phyloP scores from a whole-genome alignment of 805 yeast genomes.

The Brettanomyces bruxellensis region DNA sequence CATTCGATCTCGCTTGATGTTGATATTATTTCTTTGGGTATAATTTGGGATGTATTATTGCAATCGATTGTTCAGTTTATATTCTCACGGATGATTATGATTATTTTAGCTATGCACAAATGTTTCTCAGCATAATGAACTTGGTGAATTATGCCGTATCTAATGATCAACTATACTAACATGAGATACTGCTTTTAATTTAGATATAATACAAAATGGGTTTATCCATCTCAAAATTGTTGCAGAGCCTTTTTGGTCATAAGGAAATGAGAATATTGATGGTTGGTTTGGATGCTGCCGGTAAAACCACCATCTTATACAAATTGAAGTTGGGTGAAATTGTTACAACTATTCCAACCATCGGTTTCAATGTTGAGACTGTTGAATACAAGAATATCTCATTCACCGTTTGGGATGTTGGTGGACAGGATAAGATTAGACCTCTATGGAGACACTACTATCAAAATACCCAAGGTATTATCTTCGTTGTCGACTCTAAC shows the following conservation, averaged over 20 bases:
- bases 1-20: too few species aligned
- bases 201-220: conserved; percentile 49
- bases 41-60: too few species aligned
- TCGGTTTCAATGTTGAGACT: conserved; percentile 96
- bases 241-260: conserved; percentile 92
- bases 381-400: conserved; percentile 96
- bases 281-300: conserved; percentile 98
- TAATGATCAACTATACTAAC: too few species aligned
- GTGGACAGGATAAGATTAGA: conserved; percentile 99
- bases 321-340: conserved; percentile 93
- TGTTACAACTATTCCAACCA: conserved; percentile 93
- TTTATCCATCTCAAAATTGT: conserved; percentile 86
- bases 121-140: too few species aligned
- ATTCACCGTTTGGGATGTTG: conserved; percentile 98
- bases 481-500: conserved; percentile 95
- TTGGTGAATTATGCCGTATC: too few species aligned
- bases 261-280: conserved; percentile 96
- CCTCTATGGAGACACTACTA: conserved; percentile 98
- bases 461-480: conserved; percentile 98
- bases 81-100: too few species aligned
- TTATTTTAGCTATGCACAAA: too few species aligned
- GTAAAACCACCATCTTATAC: conserved; percentile 94
- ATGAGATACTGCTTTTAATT: too few species aligned
- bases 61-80: too few species aligned
- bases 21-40: too few species aligned